Evolutionary conservation across 1,139 yeast genomes (phyloP).

Genomic region (Diutina catenulata): DNA sequence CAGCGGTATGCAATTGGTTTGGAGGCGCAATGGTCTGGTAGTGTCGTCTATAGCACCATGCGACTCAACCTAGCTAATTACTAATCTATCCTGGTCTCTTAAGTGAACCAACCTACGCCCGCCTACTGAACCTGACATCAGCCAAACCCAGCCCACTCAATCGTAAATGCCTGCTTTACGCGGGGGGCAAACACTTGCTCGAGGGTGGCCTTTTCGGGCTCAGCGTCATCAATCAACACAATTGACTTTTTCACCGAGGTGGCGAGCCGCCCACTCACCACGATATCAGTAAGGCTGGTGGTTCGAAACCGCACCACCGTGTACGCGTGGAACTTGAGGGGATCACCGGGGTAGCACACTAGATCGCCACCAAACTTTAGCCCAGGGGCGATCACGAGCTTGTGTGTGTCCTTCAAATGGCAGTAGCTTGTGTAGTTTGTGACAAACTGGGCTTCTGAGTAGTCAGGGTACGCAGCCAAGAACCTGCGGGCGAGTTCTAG

Average conservation of each 20-base stretch:
- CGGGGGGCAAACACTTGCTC: neutral
- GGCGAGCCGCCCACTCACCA: neutral
- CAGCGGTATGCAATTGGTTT: too few relatives aligned
- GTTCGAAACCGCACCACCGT: neutral
- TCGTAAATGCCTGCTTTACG: neutral
- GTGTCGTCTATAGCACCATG: too few relatives aligned
- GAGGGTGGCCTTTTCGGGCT: neutral
- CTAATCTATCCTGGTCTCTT: too few relatives aligned
- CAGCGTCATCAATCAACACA: neutral
- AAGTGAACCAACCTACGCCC: too few relatives aligned
- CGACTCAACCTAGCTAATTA: too few relatives aligned
- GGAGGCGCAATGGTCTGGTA: too few relatives aligned
- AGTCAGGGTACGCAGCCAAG: neutral
- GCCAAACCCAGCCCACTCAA: constrained; percentile 5
- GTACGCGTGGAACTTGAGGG: constrained; percentile 1
- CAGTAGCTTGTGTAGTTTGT: neutral
- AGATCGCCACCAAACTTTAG: constrained; percentile 3
- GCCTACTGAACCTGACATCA: too few relatives aligned
- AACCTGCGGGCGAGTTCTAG: neutral
- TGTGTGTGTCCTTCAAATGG: neutral
- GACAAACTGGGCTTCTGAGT: neutral
- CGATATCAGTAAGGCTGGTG: neutral
- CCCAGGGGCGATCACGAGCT: neutral
- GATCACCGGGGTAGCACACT: constrained; percentile 4
- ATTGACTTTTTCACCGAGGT: constrained; percentile 2